Percentiles rank a stretch among this genome's conserved stretches.
Conservation (phyloP, 495 filamentous ascomycete species). For the Geoglossum glabrum region DNA sequence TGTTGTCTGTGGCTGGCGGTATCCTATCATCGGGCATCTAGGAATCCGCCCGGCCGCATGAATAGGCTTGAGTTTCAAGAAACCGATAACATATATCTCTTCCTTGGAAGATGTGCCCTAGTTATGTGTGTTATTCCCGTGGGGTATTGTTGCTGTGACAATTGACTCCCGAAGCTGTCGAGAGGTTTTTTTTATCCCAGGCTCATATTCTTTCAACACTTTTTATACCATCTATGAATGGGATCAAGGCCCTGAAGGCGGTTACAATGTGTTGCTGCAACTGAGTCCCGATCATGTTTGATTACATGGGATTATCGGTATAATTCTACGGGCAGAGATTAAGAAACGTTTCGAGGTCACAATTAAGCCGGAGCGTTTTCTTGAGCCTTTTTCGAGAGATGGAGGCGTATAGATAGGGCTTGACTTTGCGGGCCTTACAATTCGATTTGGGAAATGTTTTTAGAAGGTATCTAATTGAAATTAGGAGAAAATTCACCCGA, state of each 20-base stretch:
- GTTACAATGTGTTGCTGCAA: not conserved
- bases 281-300: not conserved
- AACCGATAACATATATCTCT: no score
- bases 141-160: no score
- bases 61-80: no score
- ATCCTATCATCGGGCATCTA: no score
- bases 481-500: not conserved
- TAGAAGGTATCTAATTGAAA: not conserved
- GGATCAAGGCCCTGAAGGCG: not conserved
- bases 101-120: no score
- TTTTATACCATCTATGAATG: not conserved
- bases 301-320: not conserved
- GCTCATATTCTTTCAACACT: no score
- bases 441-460: not conserved
- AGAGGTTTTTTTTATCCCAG: no score
- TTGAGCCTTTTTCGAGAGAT: constrained; percentile 58
- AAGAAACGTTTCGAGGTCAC: constrained; percentile 30
- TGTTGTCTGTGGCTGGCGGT: no score
- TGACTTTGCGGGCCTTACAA: constrained; percentile 74
- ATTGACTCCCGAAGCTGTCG: no score
- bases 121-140: no score
- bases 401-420: constrained; percentile 64
- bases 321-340: not conserved
- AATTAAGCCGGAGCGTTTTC: constrained; percentile 94
- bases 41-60: no score